Base-by-base conservation (phyloP, 805 yeast genomes). In the Wickerhamiella shivajii region DNA sequence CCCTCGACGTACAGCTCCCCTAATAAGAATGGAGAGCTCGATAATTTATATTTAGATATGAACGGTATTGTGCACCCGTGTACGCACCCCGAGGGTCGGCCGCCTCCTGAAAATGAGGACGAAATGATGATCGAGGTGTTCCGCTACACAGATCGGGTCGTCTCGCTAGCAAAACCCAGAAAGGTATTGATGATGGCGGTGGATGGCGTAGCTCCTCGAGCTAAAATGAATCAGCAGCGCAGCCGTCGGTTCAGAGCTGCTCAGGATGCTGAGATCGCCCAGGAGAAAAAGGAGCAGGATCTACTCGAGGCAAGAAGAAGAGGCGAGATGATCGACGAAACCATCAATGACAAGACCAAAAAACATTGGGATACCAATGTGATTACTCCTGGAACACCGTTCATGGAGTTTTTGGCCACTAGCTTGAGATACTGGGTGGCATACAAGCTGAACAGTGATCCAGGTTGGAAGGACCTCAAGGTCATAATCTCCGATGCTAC, bases 31-130 rank as follows among this genome's bases (percentile, higher is more conserved):
- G 98, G 97, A 18, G 99, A 90, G 58, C 60, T 84, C 30, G 97
- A 90, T 53, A 90, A 90, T 52, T 57, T 90, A 32, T 90, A 90
- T 52, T 63, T 90, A 42, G 99, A 90, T 59, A 90, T 90, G 98
- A 90, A 90, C 53, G 98, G 97, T 62, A 90, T 90, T 50, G 98
- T 90, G 4, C 99, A 90, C 61, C 98, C 98, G 1, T 90, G 97
- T 63, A 77, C 96, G 2, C 99, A 90, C 55, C 99, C 99, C 1
- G 98, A 87, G 50, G 79, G 87, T 44, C 77, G 77, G 45, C 94
- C 95, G 0, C 77, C 98, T 0, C 99, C 99, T 9, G 92, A 75
- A 45, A 84, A 87, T 0, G 98, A 90, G 50, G 94, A 84, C 40
- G 96, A 90, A 50, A 90, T 90, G 98, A 74, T 90, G 63, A 56